Evolutionary conservation across 2,329 filamentous ascomycete species (phyloP).

Genomic region (Calonectria honghensis): DNA sequence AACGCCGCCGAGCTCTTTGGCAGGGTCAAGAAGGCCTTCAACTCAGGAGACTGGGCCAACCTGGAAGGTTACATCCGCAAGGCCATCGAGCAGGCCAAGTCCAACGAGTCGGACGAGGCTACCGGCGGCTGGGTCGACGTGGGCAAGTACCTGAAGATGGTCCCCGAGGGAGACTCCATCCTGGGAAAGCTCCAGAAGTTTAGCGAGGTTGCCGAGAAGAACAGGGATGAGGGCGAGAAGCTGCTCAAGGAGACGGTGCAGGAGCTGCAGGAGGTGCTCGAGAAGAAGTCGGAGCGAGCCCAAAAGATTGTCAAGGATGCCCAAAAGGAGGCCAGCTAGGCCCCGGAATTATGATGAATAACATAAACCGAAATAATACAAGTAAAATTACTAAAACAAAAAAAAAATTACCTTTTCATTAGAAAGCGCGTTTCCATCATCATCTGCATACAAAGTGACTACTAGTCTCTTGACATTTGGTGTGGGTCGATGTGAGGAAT

Average conservation of each 20-base stretch:
- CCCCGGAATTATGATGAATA: neutral
- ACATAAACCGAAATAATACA: neutral
- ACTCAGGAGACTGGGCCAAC: slow-evolving; percentile 75
- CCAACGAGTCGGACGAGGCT: slow-evolving; percentile 62
- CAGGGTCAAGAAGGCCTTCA: slow-evolving; percentile 76
- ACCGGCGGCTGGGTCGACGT: slow-evolving; percentile 68
- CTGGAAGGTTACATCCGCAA: slow-evolving; percentile 60
- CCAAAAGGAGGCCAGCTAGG: slow-evolving; percentile 67
- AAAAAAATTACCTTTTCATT: neutral
- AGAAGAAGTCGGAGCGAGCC: slow-evolving; percentile 74
- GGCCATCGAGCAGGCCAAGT: slow-evolving; percentile 64
- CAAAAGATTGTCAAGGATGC: slow-evolving; percentile 76
- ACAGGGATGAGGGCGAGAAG: slow-evolving; percentile 81
- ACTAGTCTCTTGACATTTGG: neutral
- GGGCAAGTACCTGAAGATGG: slow-evolving; percentile 78
- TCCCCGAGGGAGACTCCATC: slow-evolving; percentile 79
- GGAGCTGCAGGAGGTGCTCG: slow-evolving; percentile 78
- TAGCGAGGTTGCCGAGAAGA: slow-evolving; percentile 78
- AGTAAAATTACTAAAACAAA: neutral
- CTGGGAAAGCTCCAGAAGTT: slow-evolving; percentile 80
- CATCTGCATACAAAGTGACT: neutral
- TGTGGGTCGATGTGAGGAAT: neutral
- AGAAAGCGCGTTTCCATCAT: neutral
- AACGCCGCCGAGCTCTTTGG: slow-evolving; percentile 79
- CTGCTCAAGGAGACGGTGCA: slow-evolving; percentile 81